Evolutionary conservation across 805 yeast species (phyloP).

Genomic region (Wickerhamomyces bovis): DNA sequence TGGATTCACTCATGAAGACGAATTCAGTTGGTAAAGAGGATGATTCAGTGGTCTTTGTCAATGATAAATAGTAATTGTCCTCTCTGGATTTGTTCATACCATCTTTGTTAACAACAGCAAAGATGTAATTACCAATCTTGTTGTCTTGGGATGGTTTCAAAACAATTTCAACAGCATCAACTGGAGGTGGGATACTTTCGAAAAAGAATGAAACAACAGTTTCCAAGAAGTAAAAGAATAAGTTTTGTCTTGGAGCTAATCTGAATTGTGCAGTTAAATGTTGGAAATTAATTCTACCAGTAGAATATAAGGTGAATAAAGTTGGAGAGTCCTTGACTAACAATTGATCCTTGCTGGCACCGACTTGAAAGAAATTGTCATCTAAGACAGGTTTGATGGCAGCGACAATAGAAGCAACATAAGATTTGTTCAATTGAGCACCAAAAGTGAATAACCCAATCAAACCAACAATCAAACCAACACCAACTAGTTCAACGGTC

Average conservation of each 20-base stretch:
- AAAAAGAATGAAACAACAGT: slow-evolving; percentile 49
- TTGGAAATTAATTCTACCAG: slow-evolving; percentile 80
- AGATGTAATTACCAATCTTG: slow-evolving; percentile 48
- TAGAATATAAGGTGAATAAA: slow-evolving; percentile 60
- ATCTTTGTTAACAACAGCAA: slow-evolving; percentile 80
- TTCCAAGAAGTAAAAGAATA: slow-evolving; percentile 64
- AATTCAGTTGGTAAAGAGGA: slow-evolving; percentile 62
- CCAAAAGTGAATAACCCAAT: slow-evolving; percentile 53
- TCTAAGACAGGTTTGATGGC: slow-evolving; percentile 47
- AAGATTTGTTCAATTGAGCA: slow-evolving; percentile 44
- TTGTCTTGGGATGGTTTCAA: slow-evolving; percentile 45
- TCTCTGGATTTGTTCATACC: slow-evolving; percentile 74
- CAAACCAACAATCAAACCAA: slow-evolving; percentile 45
- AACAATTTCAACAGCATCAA: slow-evolving; percentile 55
- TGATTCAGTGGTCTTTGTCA: slow-evolving; percentile 78
- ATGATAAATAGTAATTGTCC: slow-evolving; percentile 72
- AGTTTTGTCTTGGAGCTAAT: slow-evolving; percentile 75
- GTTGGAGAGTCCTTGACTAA: slow-evolving; percentile 59
- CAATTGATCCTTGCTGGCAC: slow-evolving; percentile 41
- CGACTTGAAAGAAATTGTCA: slow-evolving; percentile 75
- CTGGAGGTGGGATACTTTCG: slow-evolving; percentile 47
- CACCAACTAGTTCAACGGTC: slow-evolving; percentile 61
- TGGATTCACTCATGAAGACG: slow-evolving; percentile 85
- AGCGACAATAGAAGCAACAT: slow-evolving; percentile 48
- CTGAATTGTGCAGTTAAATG: slow-evolving; percentile 54